Evolutionary conservation across 73 alveolate species (phyloP).

Genomic region (Effrenium voratum): DNA sequence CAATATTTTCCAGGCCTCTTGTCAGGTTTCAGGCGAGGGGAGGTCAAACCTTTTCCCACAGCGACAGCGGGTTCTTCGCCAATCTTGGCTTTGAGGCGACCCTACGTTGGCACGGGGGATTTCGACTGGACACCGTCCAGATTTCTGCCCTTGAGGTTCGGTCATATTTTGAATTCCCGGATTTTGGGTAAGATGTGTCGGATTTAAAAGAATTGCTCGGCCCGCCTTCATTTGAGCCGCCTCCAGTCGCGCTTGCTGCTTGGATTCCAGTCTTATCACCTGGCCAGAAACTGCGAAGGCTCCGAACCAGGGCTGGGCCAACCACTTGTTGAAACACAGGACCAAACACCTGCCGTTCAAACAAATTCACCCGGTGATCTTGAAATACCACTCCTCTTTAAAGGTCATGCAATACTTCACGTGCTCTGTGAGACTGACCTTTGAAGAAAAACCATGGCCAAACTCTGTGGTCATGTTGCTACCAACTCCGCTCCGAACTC

Average conservation of each 20-base stretch:
- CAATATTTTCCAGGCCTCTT: too few relatives aligned
- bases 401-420: background rate
- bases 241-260: constrained; percentile 16
- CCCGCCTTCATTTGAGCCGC: constrained; percentile 43
- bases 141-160: background rate
- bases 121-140: background rate
- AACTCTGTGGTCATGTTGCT: too few relatives aligned
- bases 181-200: background rate
- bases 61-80: background rate
- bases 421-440: background rate
- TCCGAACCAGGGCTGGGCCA: background rate
- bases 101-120: background rate
- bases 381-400: background rate
- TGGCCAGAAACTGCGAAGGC: background rate
- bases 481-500: too few relatives aligned
- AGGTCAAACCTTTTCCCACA: background rate
- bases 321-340: background rate
- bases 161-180: background rate
- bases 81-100: background rate
- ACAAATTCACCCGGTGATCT: background rate
- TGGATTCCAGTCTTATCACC: constrained; percentile 64
- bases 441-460: background rate
- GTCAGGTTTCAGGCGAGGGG: too few relatives aligned
- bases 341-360: background rate
- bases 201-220: background rate